phyloP scores from a whole-genome alignment of 164 flowering plant genomes.

The Chimonanthus salicifolius region DNA sequence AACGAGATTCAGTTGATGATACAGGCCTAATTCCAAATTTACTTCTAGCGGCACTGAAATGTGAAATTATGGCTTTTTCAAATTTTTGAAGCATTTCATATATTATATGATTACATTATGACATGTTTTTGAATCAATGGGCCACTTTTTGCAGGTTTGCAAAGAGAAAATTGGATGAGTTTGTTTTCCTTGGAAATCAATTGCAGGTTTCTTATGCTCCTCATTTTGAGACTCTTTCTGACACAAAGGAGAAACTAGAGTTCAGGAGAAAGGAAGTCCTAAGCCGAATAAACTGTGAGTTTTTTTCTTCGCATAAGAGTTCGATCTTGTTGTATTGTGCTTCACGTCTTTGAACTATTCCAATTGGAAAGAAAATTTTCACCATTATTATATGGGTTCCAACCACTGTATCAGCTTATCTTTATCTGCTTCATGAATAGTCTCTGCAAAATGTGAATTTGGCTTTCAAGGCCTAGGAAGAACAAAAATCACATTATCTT shows the following conservation, averaged over 20 bases:
- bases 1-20: too few relatives aligned
- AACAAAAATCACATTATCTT: background rate
- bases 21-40: background rate
- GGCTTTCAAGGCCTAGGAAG: background rate
- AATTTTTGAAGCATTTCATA: background rate
- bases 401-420: background rate
- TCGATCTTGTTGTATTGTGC: background rate
- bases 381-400: background rate
- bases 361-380: background rate
- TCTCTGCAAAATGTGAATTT: background rate
- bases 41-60: background rate
- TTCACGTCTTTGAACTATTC: background rate
- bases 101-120: background rate
- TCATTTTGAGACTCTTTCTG: slow-evolving; percentile 66
- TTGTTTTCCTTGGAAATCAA: slow-evolving; percentile 69
- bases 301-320: slow-evolving; percentile 3
- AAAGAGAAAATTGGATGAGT: slow-evolving; percentile 83
- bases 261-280: slow-evolving; percentile 74
- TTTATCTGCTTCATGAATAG: background rate
- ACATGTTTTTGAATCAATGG: background rate
- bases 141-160: slow-evolving; percentile 57
- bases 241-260: slow-evolving; percentile 81
- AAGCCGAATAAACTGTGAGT: slow-evolving; percentile 67
- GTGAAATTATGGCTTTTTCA: background rate
- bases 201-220: slow-evolving; percentile 85